phyloP scores from a whole-genome alignment of 768 basidiomycete species.

The Saitozyma podzolica region DNA sequence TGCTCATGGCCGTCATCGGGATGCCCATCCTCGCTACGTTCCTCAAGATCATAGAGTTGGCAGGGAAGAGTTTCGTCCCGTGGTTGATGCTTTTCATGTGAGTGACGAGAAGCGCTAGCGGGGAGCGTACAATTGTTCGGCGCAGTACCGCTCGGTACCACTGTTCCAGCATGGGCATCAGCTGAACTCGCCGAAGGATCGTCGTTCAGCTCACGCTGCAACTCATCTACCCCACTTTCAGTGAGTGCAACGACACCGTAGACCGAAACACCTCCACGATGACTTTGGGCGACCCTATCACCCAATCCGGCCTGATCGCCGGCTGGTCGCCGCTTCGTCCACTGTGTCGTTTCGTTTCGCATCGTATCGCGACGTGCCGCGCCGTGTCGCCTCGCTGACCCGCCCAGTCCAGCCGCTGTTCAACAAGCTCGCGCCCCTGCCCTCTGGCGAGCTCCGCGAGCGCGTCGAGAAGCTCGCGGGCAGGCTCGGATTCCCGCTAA shows the following conservation, averaged over 20 bases:
- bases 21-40: constrained; percentile 83
- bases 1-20: constrained; percentile 68
- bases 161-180: constrained; percentile 1
- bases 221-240: constrained; percentile 51
- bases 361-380: constrained; percentile 52
- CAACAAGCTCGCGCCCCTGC: constrained; percentile 91
- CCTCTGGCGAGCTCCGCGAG: constrained; percentile 70
- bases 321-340: too few species aligned
- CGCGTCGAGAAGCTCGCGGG: constrained; percentile 75
- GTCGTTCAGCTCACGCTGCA: constrained; percentile 79
- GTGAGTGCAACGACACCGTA: constrained; percentile 14
- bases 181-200: constrained; percentile 57
- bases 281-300: too few species aligned
- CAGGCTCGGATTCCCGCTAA: constrained; percentile 88
- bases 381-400: constrained; percentile 59
- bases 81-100: constrained; percentile 93
- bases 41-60: constrained; percentile 87
- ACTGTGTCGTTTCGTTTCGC: too few species aligned
- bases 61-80: constrained; percentile 86
- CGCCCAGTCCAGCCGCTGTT: constrained; percentile 77
- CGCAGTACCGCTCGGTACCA: too few species aligned
- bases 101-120: constrained; percentile 41
- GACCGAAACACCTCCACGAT: too few species aligned
- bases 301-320: too few species aligned
- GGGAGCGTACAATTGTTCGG: not conserved